Conservation (phyloP, 768 basidiomycete genomes). For the Boletus fagicola region DNA sequence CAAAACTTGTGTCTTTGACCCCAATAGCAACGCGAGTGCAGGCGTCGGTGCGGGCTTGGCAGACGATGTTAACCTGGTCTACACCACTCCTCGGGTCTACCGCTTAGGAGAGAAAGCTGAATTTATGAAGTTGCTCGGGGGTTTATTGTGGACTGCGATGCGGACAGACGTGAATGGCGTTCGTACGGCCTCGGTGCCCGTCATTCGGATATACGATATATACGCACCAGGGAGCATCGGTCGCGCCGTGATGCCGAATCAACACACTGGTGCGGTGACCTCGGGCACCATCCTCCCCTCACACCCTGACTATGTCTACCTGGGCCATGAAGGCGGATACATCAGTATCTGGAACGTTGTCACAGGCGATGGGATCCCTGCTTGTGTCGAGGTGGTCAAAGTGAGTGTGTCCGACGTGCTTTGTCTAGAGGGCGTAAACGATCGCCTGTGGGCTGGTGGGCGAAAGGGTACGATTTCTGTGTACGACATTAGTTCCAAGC, state of each 20-base stretch:
- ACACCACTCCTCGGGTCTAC: constrained; percentile 53
- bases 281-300: constrained; percentile 74
- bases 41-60: constrained; percentile 24
- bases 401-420: constrained; percentile 80
- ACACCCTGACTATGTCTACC: constrained; percentile 63
- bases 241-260: constrained; percentile 56
- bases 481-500: constrained; percentile 69
- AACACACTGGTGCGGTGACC: constrained; percentile 80
- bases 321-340: constrained; percentile 91
- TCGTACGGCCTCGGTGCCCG: constrained; percentile 52
- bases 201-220: constrained; percentile 80
- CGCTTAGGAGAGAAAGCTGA: constrained; percentile 80
- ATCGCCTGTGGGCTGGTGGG: constrained; percentile 84
- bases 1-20: constrained; percentile 73
- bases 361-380: constrained; percentile 54
- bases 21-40: constrained; percentile 31
- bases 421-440: constrained; percentile 79
- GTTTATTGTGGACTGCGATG: constrained; percentile 80
- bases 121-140: constrained; percentile 71
- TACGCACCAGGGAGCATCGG: constrained; percentile 57
- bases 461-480: constrained; percentile 79
- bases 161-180: constrained; percentile 50
- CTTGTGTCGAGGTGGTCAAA: constrained; percentile 74
- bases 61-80: constrained; percentile 44
- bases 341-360: constrained; percentile 77